Percentiles rank a stretch among this genome's conserved stretches.
Evolutionary conservation across 805 yeast species (phyloP).

Genomic region (Tetrapisispora arboricola): DNA sequence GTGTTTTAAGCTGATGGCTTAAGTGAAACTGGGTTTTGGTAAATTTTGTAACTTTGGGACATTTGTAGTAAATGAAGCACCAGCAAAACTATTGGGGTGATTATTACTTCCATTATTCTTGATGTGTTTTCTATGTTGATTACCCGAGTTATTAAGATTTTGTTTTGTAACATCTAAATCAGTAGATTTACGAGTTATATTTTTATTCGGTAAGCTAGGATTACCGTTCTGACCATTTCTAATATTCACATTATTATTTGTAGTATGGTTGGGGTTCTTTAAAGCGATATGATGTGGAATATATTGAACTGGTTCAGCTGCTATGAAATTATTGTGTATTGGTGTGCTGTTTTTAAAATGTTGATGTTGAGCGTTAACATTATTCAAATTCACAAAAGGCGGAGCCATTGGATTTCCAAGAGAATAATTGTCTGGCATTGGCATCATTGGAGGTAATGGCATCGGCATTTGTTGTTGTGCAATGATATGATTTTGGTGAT

Average conservation of each 20-base stretch:
- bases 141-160: neutral
- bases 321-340: neutral
- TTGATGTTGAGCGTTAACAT: neutral
- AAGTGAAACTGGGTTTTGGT: conserved; percentile 29
- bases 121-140: neutral
- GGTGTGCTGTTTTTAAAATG: neutral
- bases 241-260: neutral
- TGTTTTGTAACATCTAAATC: neutral
- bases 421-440: conserved; percentile 1
- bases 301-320: neutral
- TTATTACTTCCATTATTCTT: neutral
- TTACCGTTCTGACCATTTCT: neutral
- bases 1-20: conserved; percentile 1
- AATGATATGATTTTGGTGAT: neutral
- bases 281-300: neutral
- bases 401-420: neutral
- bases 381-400: neutral
- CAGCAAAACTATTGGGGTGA: conserved; percentile 20
- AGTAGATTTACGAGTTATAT: neutral
- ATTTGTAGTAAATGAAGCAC: conserved; percentile 29
- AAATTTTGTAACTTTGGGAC: conserved; percentile 24
- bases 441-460: neutral
- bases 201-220: neutral
- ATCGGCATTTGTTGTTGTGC: neutral
- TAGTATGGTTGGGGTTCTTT: neutral